Percentiles rank a stretch among this genome's conserved stretches.
These are phyloP conservation scores for Trichoderma gamsii DNA, from an alignment of 495 filamentous ascomycete genomes.

Conservation along the genomic window DNA sequence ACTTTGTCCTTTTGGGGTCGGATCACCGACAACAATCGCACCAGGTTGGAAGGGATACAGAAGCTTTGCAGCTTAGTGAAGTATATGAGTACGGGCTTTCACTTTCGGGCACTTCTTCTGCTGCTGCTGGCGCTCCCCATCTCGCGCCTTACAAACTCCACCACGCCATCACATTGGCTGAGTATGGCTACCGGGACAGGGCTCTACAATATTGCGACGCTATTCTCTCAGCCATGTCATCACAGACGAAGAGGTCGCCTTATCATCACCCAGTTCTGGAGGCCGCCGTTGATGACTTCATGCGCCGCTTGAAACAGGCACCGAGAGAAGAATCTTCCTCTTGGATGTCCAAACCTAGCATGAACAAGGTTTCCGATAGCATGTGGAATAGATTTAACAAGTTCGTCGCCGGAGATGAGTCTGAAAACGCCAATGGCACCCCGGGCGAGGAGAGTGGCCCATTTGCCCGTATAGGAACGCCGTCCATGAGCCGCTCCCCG, in stretches of 20 bases:
- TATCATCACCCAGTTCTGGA: constrained; percentile 77
- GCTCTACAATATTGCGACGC: constrained; percentile 88
- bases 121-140: constrained; percentile 61
- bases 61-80: constrained; percentile 82
- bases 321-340: constrained; percentile 61
- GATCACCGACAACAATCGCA: constrained; percentile 64
- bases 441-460: constrained; percentile 61
- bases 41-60: constrained; percentile 67
- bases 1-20: constrained; percentile 76
- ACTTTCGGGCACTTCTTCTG: constrained; percentile 52
- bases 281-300: constrained; percentile 72
- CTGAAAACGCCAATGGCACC: constrained; percentile 52
- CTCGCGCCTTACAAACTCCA: constrained; percentile 83
- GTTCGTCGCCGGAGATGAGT: constrained; percentile 89
- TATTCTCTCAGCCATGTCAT: constrained; percentile 70
- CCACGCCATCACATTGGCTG: constrained; percentile 75
- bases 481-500: constrained; percentile 73
- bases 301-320: constrained; percentile 73
- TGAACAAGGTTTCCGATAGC: constrained; percentile 84
- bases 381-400: constrained; percentile 89
- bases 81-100: constrained; percentile 83
- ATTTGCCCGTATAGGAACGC: constrained; percentile 75
- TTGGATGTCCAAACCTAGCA: constrained; percentile 90
- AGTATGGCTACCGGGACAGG: constrained; percentile 72
- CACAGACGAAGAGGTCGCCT: constrained; percentile 73